A percentile compares a stretch with the other conserved stretches of the same genome.
Evolutionary conservation across 2,329 filamentous ascomycete species (phyloP).

Genomic region (Fusarium pseudonygamai): DNA sequence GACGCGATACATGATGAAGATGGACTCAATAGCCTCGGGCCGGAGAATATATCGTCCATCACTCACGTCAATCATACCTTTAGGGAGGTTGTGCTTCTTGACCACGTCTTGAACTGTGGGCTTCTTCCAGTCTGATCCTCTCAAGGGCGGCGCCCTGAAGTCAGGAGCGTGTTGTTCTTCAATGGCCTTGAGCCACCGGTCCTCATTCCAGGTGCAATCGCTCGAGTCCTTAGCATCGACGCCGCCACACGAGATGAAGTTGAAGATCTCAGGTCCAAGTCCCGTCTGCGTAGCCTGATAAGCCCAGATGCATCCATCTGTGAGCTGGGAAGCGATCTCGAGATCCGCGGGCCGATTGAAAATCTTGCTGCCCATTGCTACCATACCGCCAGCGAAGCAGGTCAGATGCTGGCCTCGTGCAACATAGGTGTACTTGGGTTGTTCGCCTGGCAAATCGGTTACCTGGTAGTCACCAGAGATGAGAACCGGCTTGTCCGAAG

Average conservation of each 20-base stretch:
- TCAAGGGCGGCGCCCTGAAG: slow-evolving; percentile 36
- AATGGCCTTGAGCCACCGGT: slow-evolving; percentile 43
- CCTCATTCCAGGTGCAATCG: slow-evolving; percentile 50
- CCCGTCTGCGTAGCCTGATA: slow-evolving; percentile 66
- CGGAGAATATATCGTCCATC: slow-evolving; percentile 72
- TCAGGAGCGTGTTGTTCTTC: slow-evolving; percentile 39
- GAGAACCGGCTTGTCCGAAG: slow-evolving; percentile 66
- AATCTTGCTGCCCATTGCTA: slow-evolving; percentile 68
- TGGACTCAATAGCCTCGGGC: slow-evolving; percentile 82
- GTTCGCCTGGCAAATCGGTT: slow-evolving; percentile 30
- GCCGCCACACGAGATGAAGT: slow-evolving; percentile 55
- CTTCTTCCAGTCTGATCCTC: slow-evolving; percentile 36
- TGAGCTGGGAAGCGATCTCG: slow-evolving; percentile 65
- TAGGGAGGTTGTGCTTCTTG: slow-evolving; percentile 52
- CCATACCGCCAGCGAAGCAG: slow-evolving; percentile 75
- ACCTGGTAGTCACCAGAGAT: slow-evolving; percentile 64
- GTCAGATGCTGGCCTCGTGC: slow-evolving; percentile 64
- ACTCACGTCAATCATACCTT: slow-evolving; percentile 64
- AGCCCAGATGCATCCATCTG: slow-evolving; percentile 71
- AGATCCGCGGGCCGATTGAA: slow-evolving; percentile 66
- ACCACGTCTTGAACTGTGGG: slow-evolving; percentile 39
- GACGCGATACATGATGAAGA: slow-evolving; percentile 80
- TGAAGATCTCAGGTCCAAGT: slow-evolving; percentile 68
- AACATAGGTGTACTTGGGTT: slow-evolving; percentile 45
- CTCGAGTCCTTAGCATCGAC: slow-evolving; percentile 32